A percentile compares a stretch with the other conserved stretches of the same genome.
Evolutionary conservation across 1,284 basidiomycete genomes (phyloP).

Genomic region (Boletellus deceptivus): DNA sequence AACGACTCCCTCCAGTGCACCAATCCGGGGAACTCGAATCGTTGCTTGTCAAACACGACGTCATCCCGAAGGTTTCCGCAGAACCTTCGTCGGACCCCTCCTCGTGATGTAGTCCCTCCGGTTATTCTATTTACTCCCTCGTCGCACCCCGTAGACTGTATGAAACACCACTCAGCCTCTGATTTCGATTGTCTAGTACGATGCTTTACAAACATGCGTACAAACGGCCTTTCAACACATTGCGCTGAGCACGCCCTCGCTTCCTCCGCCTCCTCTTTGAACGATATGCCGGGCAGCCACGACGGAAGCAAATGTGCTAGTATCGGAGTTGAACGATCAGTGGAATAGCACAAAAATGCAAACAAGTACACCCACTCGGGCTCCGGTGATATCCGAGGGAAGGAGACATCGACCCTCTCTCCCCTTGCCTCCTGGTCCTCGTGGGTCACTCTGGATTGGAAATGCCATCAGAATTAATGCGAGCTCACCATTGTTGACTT

Average conservation of each 20-base stretch:
- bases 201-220: constrained; percentile 7
- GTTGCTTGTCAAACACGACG: constrained; percentile 74
- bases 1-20: constrained; percentile 67
- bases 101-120: constrained; percentile 8
- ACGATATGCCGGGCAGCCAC: background rate
- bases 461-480: no score
- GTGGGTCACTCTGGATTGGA: no score
- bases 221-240: constrained; percentile 16
- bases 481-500: no score
- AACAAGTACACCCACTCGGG: constrained; percentile 9
- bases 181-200: background rate
- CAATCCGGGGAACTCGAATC: constrained; percentile 92
- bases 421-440: no score
- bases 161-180: background rate
- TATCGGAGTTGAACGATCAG: background rate
- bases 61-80: constrained; percentile 49
- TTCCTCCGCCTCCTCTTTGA: background rate
- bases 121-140: background rate
- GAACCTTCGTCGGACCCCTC: constrained; percentile 12
- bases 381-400: no score
- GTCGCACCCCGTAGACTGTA: constrained; percentile 3
- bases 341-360: no score
- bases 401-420: no score
- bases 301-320: background rate
- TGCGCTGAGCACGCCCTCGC: background rate